Conservation (phyloP, 306 rosid species). For the Malus sieversii region DNA sequence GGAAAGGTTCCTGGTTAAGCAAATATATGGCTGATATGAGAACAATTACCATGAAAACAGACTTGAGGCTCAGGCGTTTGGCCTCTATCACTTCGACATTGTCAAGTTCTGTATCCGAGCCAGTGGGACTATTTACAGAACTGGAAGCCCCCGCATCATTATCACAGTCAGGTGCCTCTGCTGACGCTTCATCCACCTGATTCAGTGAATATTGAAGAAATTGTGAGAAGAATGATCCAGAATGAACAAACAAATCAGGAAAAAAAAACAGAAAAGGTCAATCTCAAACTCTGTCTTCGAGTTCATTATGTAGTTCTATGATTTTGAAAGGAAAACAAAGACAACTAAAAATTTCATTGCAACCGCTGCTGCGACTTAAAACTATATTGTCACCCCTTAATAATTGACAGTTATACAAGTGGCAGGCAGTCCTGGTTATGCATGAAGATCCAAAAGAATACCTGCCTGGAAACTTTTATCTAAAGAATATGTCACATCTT, state of each 20-base stretch:
- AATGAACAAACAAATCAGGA: neutral
- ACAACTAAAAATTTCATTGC: neutral
- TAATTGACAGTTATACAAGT: neutral
- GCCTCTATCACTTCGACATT: neutral
- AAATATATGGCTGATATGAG: conserved; percentile 27
- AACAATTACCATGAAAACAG: conserved; percentile 30
- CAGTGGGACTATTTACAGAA: conserved; percentile 12
- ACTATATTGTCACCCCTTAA: neutral
- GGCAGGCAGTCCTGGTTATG: neutral
- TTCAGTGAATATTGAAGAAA: conserved; percentile 1
- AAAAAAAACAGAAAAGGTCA: neutral
- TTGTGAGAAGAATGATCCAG: conserved; percentile 6
- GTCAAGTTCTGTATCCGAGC: conserved; percentile 1
- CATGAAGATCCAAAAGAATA: conserved; percentile 21
- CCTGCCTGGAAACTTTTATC: conserved; percentile 69
- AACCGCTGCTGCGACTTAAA: neutral
- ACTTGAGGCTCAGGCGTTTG: conserved; percentile 23
- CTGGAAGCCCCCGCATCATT: conserved; percentile 20
- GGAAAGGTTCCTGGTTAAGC: conserved; percentile 30
- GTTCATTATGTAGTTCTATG: neutral
- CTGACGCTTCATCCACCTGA: conserved; percentile 52
- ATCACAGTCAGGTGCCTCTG: conserved; percentile 18
- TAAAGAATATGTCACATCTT: conserved; percentile 28
- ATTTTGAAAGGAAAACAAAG: neutral
- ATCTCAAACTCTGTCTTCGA: neutral